Percentiles rank a stretch among this genome's conserved stretches.
These are phyloP conservation scores for Candida nemodendra DNA, from an alignment of 805 yeast species.

Conservation along the genomic window DNA sequence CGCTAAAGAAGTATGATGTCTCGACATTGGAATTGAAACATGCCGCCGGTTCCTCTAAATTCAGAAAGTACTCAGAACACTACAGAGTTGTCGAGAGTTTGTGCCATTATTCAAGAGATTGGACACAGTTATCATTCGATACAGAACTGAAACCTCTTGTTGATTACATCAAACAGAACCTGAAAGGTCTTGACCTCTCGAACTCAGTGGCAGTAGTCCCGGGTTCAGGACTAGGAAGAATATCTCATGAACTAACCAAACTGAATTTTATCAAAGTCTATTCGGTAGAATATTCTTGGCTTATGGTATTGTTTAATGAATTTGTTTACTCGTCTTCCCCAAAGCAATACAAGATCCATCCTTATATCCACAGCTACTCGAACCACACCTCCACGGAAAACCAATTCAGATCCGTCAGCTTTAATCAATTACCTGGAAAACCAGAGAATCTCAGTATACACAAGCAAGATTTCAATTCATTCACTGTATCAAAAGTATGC, in stretches of 20 bases:
- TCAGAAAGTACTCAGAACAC: conserved; percentile 25
- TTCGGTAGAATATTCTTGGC: conserved; percentile 71
- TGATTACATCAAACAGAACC: conserved; percentile 46
- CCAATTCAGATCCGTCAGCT: conserved; percentile 48
- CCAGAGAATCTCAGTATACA: conserved; percentile 50
- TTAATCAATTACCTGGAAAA: conserved; percentile 29
- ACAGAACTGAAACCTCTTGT: conserved; percentile 54
- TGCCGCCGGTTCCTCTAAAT: conserved; percentile 21
- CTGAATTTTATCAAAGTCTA: conserved; percentile 46
- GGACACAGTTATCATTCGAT: conserved; percentile 48
- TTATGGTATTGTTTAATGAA: conserved; percentile 71
- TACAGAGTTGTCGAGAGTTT: conserved; percentile 63
- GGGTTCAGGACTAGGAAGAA: conserved; percentile 83
- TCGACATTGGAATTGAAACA: conserved; percentile 43
- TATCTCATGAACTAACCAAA: conserved; percentile 61
- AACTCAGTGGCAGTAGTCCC: conserved; percentile 67
- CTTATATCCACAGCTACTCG: conserved; percentile 66
- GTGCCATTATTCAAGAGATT: conserved; percentile 78
- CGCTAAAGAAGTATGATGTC: conserved; percentile 38
- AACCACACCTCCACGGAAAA: conserved; percentile 50
- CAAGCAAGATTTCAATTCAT: conserved; percentile 65
- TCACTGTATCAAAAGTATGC: conserved; percentile 33
- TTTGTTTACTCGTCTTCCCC: conserved; percentile 43
- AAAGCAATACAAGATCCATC: conserved; percentile 34
- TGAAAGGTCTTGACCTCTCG: conserved; percentile 28